A percentile compares a stretch with the other conserved stretches of the same genome.
phyloP scores from a whole-genome alignment of 331 rosid genomes.

The Acacia pycnantha region DNA sequence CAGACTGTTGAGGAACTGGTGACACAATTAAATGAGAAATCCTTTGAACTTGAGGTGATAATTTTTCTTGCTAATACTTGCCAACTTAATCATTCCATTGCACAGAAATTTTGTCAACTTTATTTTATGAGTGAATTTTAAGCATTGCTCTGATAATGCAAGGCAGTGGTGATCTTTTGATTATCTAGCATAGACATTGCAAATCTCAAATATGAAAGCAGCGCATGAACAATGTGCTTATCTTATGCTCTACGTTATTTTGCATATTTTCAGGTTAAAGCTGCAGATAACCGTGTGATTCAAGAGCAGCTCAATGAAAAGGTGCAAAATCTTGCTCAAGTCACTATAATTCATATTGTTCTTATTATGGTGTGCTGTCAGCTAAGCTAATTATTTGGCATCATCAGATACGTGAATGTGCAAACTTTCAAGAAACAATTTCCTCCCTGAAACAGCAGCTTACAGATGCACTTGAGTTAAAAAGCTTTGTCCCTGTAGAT shows the following conservation, averaged over 20 bases:
- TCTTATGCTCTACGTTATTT: constrained; percentile 22
- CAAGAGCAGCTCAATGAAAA: constrained; percentile 91
- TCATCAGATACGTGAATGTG: constrained; percentile 71
- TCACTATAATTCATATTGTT: constrained; percentile 6
- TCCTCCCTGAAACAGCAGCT: constrained; percentile 81
- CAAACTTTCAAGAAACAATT: constrained; percentile 68
- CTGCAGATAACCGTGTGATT: constrained; percentile 90
- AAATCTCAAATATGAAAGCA: constrained; percentile 13
- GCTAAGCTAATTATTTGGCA: constrained; percentile 30
- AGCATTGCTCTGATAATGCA: constrained; percentile 26
- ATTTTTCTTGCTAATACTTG: constrained; percentile 28
- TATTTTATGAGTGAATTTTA: constrained; percentile 14
- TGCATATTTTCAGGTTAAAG: constrained; percentile 68
- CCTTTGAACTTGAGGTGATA: constrained; percentile 95
- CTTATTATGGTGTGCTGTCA: not conserved
- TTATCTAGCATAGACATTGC: constrained; percentile 19
- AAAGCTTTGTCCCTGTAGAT: constrained; percentile 43
- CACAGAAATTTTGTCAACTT: constrained; percentile 24
- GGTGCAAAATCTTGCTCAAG: constrained; percentile 42
- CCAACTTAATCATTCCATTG: constrained; percentile 16
- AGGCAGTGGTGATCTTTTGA: constrained; percentile 16
- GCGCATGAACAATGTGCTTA: constrained; percentile 20
- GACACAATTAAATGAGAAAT: constrained; percentile 81
- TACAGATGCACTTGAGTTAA: constrained; percentile 59
- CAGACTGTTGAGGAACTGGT: constrained; percentile 79